Evolutionary conservation across 139 green algal species (phyloP).

Genomic region (Bryopsis sp.): DNA sequence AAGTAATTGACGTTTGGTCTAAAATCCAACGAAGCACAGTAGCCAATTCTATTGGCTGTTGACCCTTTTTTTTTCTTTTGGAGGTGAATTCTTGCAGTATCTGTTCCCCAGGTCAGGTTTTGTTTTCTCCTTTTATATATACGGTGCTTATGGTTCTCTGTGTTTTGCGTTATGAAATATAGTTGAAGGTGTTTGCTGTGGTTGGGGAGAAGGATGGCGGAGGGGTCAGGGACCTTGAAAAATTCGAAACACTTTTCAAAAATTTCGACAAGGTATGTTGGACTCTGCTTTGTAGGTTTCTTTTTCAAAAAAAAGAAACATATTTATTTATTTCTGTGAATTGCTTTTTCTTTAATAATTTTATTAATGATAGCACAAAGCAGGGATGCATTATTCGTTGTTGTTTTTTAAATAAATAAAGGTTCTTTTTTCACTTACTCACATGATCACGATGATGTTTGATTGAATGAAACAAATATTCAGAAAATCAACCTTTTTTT

Average conservation of each 20-base stretch:
- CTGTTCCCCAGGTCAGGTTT: no score
- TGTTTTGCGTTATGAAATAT: not conserved
- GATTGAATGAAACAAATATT: no score
- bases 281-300: not conserved
- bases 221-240: not conserved
- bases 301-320: no score
- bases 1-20: not conserved
- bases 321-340: no score
- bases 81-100: not conserved
- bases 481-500: no score
- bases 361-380: no score
- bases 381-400: no score
- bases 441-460: no score
- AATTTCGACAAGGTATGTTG: constrained; percentile 4
- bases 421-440: no score
- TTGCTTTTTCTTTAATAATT: no score
- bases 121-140: no score
- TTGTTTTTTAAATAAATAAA: no score
- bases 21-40: not conserved
- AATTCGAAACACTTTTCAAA: constrained; percentile 1
- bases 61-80: not conserved
- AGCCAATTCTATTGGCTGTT: not conserved
- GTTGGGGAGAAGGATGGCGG: not conserved
- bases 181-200: constrained; percentile 12
- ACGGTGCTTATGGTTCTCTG: not conserved